A percentile compares a stretch with the other conserved stretches of the same genome.
Conservation (phyloP, 2,329 filamentous ascomycete species). For the Exophiala sideris region DNA sequence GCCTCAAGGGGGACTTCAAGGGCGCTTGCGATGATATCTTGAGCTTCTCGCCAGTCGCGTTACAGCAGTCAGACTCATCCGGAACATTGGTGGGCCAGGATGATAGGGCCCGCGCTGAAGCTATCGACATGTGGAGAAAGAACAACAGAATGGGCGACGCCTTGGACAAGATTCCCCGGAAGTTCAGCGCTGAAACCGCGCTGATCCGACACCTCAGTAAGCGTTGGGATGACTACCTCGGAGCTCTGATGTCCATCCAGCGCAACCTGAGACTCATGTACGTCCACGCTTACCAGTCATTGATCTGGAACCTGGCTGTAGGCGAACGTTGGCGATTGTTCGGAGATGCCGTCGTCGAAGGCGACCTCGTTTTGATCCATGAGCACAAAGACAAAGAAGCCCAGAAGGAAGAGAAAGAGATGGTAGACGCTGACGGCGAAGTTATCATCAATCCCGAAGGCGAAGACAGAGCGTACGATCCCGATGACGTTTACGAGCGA, state of each 20-base stretch:
- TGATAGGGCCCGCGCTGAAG: constrained; percentile 73
- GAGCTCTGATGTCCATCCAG: constrained; percentile 75
- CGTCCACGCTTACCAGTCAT: constrained; percentile 91
- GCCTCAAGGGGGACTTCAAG: constrained; percentile 77
- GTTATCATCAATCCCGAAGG: constrained; percentile 60
- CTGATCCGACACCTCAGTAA: constrained; percentile 72
- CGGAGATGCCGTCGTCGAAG: constrained; percentile 71
- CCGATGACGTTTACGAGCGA: constrained; percentile 60
- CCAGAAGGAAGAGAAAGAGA: constrained; percentile 31
- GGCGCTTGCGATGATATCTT: constrained; percentile 76
- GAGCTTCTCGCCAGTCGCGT: constrained; percentile 63
- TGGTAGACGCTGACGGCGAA: constrained; percentile 61
- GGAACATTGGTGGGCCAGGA: constrained; percentile 47
- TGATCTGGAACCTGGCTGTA: constrained; percentile 86
- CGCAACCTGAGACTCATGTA: constrained; percentile 88
- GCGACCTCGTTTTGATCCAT: constrained; percentile 73
- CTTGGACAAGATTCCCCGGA: constrained; percentile 67
- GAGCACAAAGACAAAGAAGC: constrained; percentile 52
- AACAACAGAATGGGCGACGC: constrained; percentile 59
- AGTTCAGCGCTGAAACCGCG: constrained; percentile 75
- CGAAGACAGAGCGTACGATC: constrained; percentile 53
- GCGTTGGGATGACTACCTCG: constrained; percentile 67
- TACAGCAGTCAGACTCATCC: constrained; percentile 51
- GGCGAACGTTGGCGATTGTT: constrained; percentile 76
- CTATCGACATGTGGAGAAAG: constrained; percentile 69